Conservation (phyloP, 2,329 filamentous ascomycete species). For the Teratosphaeria zuluensis region DNA sequence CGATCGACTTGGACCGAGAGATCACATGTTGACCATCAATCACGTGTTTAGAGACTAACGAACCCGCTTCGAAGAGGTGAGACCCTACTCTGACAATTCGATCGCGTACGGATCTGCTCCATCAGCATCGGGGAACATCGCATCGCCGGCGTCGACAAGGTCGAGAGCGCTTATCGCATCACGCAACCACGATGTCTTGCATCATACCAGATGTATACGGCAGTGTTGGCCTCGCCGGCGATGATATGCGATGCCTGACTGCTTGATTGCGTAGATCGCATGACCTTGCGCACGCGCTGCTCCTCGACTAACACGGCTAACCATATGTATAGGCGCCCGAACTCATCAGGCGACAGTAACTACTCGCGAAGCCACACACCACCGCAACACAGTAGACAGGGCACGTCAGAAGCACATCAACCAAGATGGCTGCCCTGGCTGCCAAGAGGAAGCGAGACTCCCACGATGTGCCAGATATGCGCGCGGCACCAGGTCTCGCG, state of each 20-base stretch:
- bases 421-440: constrained; percentile 15
- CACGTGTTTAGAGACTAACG: not conserved
- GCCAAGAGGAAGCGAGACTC: constrained; percentile 40
- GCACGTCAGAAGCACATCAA: not conserved
- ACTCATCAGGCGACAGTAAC: not conserved
- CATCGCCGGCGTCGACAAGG: not conserved
- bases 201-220: not conserved
- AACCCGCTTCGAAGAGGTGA: not conserved
- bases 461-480: constrained; percentile 31
- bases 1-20: not conserved
- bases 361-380: not conserved
- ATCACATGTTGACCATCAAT: not conserved
- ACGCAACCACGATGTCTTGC: not conserved
- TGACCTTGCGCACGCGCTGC: not conserved
- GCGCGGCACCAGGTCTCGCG: constrained; percentile 24
- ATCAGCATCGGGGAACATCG: not conserved
- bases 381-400: not conserved
- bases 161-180: not conserved
- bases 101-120: not conserved
- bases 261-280: not conserved
- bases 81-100: not conserved
- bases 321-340: not conserved
- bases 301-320: not conserved
- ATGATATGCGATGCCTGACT: not conserved
- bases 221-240: not conserved